Percentiles rank a stretch among this genome's conserved stretches.
Conservation (phyloP, 2,329 filamentous ascomycete genomes). For the Aspergillus neoniger region DNA sequence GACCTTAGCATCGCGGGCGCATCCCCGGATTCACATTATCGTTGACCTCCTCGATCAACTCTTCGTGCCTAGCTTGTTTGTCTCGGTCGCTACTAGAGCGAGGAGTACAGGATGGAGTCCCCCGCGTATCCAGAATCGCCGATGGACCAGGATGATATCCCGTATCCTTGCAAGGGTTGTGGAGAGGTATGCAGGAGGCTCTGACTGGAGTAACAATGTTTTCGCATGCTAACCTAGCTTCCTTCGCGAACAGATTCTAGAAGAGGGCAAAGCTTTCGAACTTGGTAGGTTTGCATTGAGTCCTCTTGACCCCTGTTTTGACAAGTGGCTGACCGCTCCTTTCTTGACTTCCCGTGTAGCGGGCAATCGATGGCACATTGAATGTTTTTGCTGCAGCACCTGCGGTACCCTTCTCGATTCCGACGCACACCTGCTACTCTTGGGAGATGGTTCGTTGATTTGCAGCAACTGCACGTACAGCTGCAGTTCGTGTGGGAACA, state of each 20-base stretch:
- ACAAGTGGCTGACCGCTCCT: constrained; percentile 30
- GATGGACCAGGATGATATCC: constrained; percentile 75
- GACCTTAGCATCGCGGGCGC: constrained; percentile 14
- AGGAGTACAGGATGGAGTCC: constrained; percentile 51
- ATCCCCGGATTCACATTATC: constrained; percentile 3
- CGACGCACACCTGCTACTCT: constrained; percentile 92
- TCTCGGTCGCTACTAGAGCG: constrained; percentile 4
- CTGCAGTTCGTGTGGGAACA: constrained; percentile 93
- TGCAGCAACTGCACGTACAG: constrained; percentile 99
- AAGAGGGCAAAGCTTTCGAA: constrained; percentile 98
- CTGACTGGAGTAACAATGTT: background rate
- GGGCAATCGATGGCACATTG: constrained; percentile 96
- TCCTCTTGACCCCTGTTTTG: background rate
- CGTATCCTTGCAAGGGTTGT: constrained; percentile 88
- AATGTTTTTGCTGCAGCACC: constrained; percentile 97
- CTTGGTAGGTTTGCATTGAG: constrained; percentile 64
- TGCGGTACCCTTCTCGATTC: constrained; percentile 96
- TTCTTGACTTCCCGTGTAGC: constrained; percentile 55
- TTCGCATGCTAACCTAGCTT: constrained; percentile 15
- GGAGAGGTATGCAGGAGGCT: constrained; percentile 66
- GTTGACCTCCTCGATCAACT: constrained; percentile 3
- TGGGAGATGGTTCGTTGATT: constrained; percentile 95
- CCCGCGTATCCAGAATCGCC: constrained; percentile 60
- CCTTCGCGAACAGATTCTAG: constrained; percentile 70
- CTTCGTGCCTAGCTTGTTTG: background rate